Evolutionary conservation across 23 red algal species (phyloP), one percentile per base, ranked within the genome.

Genomic region (Gracilaria vermiculophylla): DNA sequence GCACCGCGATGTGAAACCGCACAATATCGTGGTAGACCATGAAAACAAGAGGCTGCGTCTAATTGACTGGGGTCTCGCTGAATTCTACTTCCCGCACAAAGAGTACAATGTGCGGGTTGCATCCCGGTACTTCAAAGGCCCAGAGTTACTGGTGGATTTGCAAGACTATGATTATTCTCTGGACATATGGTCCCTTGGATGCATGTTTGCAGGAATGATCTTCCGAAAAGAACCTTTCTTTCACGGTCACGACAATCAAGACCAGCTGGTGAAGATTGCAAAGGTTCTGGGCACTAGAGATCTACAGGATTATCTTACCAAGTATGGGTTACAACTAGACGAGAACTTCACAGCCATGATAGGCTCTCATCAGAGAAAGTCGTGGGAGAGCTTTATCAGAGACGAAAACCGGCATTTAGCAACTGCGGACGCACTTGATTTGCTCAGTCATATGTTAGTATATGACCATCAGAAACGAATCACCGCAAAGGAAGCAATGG

Each of bases 11-110:
- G 93, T 99, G 78, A 99, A 99, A 75, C 93, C 97, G n/a, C 93
- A 96, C 76, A 99, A 99, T 33, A 92, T 99, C 50, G 92, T 99
- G 41, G 89, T 99, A 67, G 94, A 99, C 62, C 85, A 91, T 60
- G 85, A 83, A 34, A 86, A 58, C 27, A 89, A 86, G 35, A 83
- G 93, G 77, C 75, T 95, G 2, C 88, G 97, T 9, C 62, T 99
- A 37, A 99, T 99, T 48, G 97, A 99, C 72, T 99, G 97, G 97
- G 97, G 97, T 36, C 97, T 99, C 14, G 97, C 97, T 43, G 97
- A 99, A 89, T 99, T 96, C 73, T 99, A 99, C 42, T 91, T 94
- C 54, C 92, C 92, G 12, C 71, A 92, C 45, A 94, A 94, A 73
- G 92, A 95, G 89, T 99, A 96, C 92, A 99, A 99, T 73, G 97